Conservation (phyloP, 345 rosid genomes). For the Sisymbrium altissimum region DNA sequence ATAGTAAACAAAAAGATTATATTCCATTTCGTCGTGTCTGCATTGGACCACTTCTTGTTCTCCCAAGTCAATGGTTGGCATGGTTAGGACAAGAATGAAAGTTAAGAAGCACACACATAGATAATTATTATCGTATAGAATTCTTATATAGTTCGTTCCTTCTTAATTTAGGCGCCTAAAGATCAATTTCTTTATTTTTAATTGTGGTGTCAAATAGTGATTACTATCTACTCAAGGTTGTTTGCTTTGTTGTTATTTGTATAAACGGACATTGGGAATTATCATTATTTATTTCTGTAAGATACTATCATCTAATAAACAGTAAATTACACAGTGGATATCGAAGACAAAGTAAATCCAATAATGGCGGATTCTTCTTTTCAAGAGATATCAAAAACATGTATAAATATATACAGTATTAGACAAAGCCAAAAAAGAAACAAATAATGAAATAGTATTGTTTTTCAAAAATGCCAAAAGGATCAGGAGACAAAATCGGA, state of each 20-base stretch:
- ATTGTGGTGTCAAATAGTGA: background rate
- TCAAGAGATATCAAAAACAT: background rate
- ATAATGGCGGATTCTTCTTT: background rate
- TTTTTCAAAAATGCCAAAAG: conserved; percentile 13
- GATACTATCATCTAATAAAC: too few relatives aligned
- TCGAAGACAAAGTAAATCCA: background rate
- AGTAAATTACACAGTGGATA: too few relatives aligned
- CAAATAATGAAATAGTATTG: background rate
- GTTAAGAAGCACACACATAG: background rate
- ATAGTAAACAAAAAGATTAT: too few relatives aligned
- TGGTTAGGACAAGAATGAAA: background rate
- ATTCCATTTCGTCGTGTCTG: background rate
- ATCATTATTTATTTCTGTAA: too few relatives aligned
- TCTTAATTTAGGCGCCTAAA: background rate
- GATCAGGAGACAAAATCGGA: background rate
- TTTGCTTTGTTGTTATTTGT: background rate
- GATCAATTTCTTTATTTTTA: background rate
- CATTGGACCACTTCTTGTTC: background rate
- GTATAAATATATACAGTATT: background rate
- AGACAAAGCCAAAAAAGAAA: too few relatives aligned
- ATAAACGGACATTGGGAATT: too few relatives aligned
- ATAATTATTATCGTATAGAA: background rate
- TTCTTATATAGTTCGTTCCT: background rate
- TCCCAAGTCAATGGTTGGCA: too few relatives aligned
- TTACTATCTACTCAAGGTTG: background rate